Percentiles rank a stretch among this genome's conserved stretches.
Conservation (phyloP, 768 basidiomycete species). For the Omphalotus guepiniiformis region DNA sequence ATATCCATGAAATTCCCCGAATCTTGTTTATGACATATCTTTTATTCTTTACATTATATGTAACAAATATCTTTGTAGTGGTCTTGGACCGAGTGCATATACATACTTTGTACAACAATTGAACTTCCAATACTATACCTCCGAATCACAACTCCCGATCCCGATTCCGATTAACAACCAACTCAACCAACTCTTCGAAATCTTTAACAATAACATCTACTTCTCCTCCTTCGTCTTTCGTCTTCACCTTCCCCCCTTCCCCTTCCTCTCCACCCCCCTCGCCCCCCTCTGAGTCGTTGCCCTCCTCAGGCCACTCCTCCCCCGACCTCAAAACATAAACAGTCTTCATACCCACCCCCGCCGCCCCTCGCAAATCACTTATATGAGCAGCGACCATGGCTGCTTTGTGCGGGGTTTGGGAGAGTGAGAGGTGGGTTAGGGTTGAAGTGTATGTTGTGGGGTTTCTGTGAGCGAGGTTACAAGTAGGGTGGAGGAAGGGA, state of each 20-base stretch:
- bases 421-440: slow-evolving; percentile 43
- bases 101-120: no score
- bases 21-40: no score
- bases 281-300: slow-evolving; percentile 1
- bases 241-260: slow-evolving; percentile 27
- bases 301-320: slow-evolving; percentile 32
- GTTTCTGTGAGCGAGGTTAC: slow-evolving; percentile 35
- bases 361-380: slow-evolving; percentile 52
- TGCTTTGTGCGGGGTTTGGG: slow-evolving; percentile 36
- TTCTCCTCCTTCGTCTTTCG: slow-evolving; percentile 50
- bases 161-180: no score
- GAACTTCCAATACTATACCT: no score
- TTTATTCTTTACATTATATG: no score
- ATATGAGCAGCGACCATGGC: slow-evolving; percentile 68
- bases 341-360: slow-evolving; percentile 48
- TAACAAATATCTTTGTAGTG: no score
- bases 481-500: neutral
- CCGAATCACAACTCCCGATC: no score
- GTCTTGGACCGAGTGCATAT: no score
- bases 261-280: slow-evolving; percentile 30
- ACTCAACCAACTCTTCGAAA: slow-evolving; percentile 43
- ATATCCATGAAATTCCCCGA: no score
- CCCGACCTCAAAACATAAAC: slow-evolving; percentile 51
- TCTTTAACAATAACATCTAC: slow-evolving; percentile 54
- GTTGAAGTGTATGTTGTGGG: slow-evolving; percentile 48